A percentile compares a stretch with the other conserved stretches of the same genome.
These are phyloP conservation scores for Cystobasidium pallidum DNA, from an alignment of 1,284 basidiomycete genomes.

Conservation along the genomic window DNA sequence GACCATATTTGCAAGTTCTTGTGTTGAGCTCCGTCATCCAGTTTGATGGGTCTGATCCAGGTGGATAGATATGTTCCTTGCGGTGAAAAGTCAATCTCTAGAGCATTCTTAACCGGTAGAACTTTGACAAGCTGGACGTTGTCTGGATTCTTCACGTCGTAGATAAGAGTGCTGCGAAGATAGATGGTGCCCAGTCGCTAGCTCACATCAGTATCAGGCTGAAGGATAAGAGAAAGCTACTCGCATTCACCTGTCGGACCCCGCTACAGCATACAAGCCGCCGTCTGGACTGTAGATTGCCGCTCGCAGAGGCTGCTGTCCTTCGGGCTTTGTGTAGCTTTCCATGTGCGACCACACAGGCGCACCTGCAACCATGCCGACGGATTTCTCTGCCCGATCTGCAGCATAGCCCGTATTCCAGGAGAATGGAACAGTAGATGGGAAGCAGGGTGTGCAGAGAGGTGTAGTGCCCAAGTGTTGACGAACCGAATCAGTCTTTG, in stretches of 20 bases:
- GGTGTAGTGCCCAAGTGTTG: too few species aligned
- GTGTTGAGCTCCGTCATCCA: constrained; percentile 75
- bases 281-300: constrained; percentile 31
- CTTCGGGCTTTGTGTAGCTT: constrained; percentile 28
- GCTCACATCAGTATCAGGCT: too few species aligned
- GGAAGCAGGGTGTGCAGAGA: too few species aligned
- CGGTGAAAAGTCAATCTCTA: constrained; percentile 89
- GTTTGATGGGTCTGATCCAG: constrained; percentile 80
- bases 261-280: constrained; percentile 33
- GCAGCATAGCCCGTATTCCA: too few species aligned
- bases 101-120: constrained; percentile 56
- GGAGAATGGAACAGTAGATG: too few species aligned
- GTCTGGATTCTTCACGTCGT: constrained; percentile 37
- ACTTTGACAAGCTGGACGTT: constrained; percentile 14
- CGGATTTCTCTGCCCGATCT: constrained; percentile 43
- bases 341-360: constrained; percentile 33
- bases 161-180: constrained; percentile 24
- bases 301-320: constrained; percentile 28
- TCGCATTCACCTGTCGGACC: constrained; percentile 8
- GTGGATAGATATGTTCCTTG: constrained; percentile 88
- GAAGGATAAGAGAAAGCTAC: too few species aligned
- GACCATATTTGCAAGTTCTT: constrained; percentile 88
- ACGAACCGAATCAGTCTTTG: too few species aligned
- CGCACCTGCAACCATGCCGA: constrained; percentile 37
- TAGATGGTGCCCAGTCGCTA: not conserved